Evolutionary conservation across 768 basidiomycete species (phyloP).

Genomic region (Psilocybe subaeruginosa): DNA sequence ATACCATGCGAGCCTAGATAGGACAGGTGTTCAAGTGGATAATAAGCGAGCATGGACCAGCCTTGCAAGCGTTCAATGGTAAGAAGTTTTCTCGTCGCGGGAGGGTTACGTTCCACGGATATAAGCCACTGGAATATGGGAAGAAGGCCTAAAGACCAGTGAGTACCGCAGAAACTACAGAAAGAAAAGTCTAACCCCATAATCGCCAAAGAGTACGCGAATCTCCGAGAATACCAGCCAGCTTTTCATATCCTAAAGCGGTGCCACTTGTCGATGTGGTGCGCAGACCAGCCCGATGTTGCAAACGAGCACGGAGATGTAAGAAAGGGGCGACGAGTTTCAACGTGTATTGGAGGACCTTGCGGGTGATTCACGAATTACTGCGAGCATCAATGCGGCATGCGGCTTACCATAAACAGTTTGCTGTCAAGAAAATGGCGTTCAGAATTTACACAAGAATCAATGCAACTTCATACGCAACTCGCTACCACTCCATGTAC

Average conservation of each 20-base stretch:
- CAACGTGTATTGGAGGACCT: conserved; percentile 76
- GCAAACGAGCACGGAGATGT: conserved; percentile 67
- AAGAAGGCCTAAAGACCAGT: conserved; percentile 56
- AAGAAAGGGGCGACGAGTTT: conserved; percentile 73
- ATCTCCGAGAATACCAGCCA: conserved; percentile 61
- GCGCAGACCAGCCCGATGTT: conserved; percentile 64
- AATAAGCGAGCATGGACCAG: conserved; percentile 79
- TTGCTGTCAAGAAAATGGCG: conserved; percentile 49
- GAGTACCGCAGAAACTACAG: background rate
- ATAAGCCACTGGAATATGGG: conserved; percentile 83
- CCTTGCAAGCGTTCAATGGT: conserved; percentile 83
- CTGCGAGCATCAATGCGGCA: background rate
- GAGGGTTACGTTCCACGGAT: conserved; percentile 69
- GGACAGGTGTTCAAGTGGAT: conserved; percentile 77
- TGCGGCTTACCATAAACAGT: conserved; percentile 62
- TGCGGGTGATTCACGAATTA: background rate
- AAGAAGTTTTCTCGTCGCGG: conserved; percentile 69
- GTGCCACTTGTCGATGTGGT: conserved; percentile 53
- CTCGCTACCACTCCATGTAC: conserved; percentile 90
- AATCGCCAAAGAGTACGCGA: conserved; percentile 77
- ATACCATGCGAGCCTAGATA: conserved; percentile 66
- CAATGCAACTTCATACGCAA: conserved; percentile 42
- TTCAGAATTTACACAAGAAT: background rate
- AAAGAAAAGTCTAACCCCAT: conserved; percentile 61
- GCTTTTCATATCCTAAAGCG: conserved; percentile 54